These are phyloP conservation scores for Ustilago trichophora DNA, from an alignment of 1,284 basidiomycete species.

Conservation along the genomic window DNA sequence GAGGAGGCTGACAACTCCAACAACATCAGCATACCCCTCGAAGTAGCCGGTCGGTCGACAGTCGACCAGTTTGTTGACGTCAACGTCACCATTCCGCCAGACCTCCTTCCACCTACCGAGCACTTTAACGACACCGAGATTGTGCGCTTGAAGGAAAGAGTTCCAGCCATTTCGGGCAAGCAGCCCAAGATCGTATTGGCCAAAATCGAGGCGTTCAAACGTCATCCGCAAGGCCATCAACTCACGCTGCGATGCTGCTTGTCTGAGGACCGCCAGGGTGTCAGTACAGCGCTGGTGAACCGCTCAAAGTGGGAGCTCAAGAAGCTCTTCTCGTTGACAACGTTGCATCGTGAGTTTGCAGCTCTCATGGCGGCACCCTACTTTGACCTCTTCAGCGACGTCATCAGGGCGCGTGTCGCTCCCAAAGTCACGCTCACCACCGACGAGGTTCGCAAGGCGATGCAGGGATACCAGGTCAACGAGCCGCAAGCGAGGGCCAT, in stretches of 20 bases:
- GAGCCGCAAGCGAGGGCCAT: constrained; percentile 94
- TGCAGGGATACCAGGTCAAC: constrained; percentile 81
- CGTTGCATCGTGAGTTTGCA: constrained; percentile 89
- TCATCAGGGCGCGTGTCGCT: constrained; percentile 75
- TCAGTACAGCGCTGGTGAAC: constrained; percentile 68
- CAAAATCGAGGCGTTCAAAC: constrained; percentile 79
- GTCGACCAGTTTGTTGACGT: constrained; percentile 54
- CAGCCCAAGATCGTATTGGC: constrained; percentile 72
- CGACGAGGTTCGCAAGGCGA: constrained; percentile 71
- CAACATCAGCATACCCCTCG: constrained; percentile 31
- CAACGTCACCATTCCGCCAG: constrained; percentile 37
- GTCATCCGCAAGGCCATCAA: constrained; percentile 69
- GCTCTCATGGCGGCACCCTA: constrained; percentile 84
- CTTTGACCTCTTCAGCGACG: constrained; percentile 78
- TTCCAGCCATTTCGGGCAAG: constrained; percentile 77
- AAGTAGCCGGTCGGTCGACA: constrained; percentile 43
- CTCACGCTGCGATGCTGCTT: constrained; percentile 69
- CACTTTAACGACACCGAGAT: constrained; percentile 68
- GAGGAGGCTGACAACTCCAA: constrained; percentile 71
- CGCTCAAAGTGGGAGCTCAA: constrained; percentile 78
- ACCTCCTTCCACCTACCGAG: constrained; percentile 25
- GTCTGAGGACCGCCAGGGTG: constrained; percentile 66
- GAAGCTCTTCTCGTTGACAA: constrained; percentile 88
- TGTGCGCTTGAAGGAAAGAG: constrained; percentile 80
- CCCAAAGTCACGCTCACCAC: constrained; percentile 70